A percentile compares a stretch with the other conserved stretches of the same genome.
Conservation (phyloP, 2,329 filamentous ascomycete genomes). For the Ophiostoma sp. region DNA sequence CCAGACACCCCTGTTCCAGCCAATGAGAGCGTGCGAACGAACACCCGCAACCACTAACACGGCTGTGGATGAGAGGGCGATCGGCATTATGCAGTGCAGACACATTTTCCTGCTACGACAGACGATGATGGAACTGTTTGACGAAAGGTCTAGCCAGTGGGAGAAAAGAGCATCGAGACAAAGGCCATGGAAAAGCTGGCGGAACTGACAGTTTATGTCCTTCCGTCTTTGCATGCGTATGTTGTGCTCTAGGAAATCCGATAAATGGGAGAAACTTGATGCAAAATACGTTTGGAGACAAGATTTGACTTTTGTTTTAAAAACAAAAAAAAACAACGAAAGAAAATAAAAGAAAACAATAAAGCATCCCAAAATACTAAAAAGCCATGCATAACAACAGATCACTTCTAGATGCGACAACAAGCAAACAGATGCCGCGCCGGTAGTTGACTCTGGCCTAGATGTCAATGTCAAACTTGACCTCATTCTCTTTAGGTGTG, state of each 20-base stretch:
- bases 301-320: not conserved
- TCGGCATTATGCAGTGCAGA: not conserved
- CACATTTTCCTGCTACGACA: not conserved
- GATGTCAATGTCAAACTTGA: not conserved
- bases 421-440: not conserved
- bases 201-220: too few relatives aligned
- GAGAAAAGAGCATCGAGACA: not conserved
- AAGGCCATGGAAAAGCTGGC: not conserved
- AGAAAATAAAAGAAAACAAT: not conserved
- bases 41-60: not conserved
- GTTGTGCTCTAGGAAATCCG: not conserved
- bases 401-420: not conserved
- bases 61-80: not conserved
- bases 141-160: not conserved
- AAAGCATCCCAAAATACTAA: not conserved
- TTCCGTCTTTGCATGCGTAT: not conserved
- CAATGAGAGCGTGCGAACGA: not conserved
- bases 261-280: not conserved
- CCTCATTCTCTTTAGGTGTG: not conserved
- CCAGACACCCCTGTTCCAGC: not conserved
- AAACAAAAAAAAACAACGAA: not conserved
- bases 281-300: not conserved
- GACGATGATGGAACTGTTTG: not conserved
- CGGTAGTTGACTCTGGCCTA: not conserved
- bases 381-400: too few relatives aligned